Evolutionary conservation across 257 asterid genomes (phyloP).

Genomic region (Petrea volubilis): DNA sequence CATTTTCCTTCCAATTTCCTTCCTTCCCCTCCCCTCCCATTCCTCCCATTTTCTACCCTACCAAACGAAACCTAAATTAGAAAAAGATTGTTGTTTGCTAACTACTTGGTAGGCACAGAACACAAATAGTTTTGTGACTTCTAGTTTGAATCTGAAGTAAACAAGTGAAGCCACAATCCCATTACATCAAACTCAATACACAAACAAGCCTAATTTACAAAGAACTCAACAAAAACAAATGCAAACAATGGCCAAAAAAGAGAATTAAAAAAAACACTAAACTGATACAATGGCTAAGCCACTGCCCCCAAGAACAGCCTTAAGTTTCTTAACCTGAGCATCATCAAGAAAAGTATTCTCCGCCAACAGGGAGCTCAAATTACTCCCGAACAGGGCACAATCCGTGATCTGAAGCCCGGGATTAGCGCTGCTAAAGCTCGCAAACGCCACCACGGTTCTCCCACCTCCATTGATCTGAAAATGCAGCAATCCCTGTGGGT

Average conservation of each 20-base stretch:
- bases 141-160: too few species aligned
- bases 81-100: too few species aligned
- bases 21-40: too few species aligned
- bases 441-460: slow-evolving; percentile 46
- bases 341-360: slow-evolving; percentile 64
- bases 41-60: too few species aligned
- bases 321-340: slow-evolving; percentile 54
- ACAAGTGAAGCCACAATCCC: too few species aligned
- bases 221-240: neutral
- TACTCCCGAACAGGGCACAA: slow-evolving; percentile 58
- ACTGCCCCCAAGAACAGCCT: slow-evolving; percentile 46
- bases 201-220: neutral
- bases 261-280: too few species aligned
- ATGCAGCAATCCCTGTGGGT: slow-evolving; percentile 73
- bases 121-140: too few species aligned
- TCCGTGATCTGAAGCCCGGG: slow-evolving; percentile 73
- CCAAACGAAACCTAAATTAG: too few species aligned
- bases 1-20: too few species aligned
- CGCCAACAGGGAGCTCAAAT: slow-evolving; percentile 41
- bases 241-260: neutral
- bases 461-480: slow-evolving; percentile 71
- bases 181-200: too few species aligned
- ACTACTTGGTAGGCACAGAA: too few species aligned
- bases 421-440: slow-evolving; percentile 57
- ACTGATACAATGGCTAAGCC: neutral